Evolutionary conservation across 2,329 filamentous ascomycete genomes (phyloP), one percentile per base, ranked within the genome.

Genomic region (Metarhizium album): DNA sequence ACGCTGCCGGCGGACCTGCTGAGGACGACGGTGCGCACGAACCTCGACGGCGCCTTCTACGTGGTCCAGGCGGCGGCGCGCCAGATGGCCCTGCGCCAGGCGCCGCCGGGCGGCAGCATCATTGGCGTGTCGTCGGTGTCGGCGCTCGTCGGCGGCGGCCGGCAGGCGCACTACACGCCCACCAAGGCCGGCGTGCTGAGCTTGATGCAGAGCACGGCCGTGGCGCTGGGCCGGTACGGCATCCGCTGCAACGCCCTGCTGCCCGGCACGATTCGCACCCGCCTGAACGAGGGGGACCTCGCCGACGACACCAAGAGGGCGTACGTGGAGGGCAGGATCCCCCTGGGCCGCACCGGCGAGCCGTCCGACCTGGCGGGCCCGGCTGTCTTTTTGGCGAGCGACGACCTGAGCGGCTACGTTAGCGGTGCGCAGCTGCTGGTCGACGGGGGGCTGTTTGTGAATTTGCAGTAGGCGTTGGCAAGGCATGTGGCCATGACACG

Each of bases 21-120:
- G 61, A 70, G 78, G 54, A 73, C 75, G 50, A 94, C 89, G 2
- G 73, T 94, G 40, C 73, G 78, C 37, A 91, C 87, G 47, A 95
- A 95, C 69, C 81, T 95, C 57, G 82, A 84, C 58, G 90, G 90
- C 43, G 86, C 89, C n/a, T 95, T 94, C 71, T 90, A 90, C 71
- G 78, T 87, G 35, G 84, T 86, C 22, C 90, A 95, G 72, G 87
- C 89, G 0, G 90, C 88, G 2, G 89, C 87, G 1, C 79, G 83
- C 2, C 87, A 93, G 64, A 93, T 95, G 86, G 82, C 84, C 0
- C 69, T 68, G 33, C 57, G 63, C 29, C 76, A 87, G 59, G 70
- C 74, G 2, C 80, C 83, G 0, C 67, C 79, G 0, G 87, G 89
- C 16, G 90, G 90, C 33, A 84, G 80, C 59, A 93, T 95, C 60